These are phyloP conservation scores for Tolypocladium amazonense DNA, from an alignment of 2,329 filamentous ascomycete genomes.

Conservation along the genomic window DNA sequence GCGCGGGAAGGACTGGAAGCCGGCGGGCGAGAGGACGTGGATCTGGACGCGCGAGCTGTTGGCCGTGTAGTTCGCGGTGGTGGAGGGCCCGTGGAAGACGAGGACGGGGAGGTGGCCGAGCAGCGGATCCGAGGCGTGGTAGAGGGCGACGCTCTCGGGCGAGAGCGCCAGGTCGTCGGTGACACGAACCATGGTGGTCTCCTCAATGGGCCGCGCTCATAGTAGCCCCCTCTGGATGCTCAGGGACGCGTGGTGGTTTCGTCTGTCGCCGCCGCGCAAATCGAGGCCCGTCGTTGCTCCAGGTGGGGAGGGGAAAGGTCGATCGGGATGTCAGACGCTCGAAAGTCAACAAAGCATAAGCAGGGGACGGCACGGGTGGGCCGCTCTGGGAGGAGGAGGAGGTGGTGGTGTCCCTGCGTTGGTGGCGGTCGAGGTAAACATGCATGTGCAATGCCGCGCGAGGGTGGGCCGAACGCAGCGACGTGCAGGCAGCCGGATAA, in stretches of 20 bases:
- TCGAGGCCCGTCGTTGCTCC: neutral
- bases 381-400: slow-evolving; percentile 1
- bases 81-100: slow-evolving; percentile 86
- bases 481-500: neutral
- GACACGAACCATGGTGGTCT: slow-evolving; percentile 74
- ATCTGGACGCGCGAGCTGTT: slow-evolving; percentile 92
- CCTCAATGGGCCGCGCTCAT: slow-evolving; percentile 16
- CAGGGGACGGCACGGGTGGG: slow-evolving; percentile 5
- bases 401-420: neutral
- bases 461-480: neutral
- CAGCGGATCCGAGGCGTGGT: slow-evolving; percentile 77
- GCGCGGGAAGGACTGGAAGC: slow-evolving; percentile 80
- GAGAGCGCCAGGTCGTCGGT: slow-evolving; percentile 69
- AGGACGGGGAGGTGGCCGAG: slow-evolving; percentile 74
- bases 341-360: neutral
- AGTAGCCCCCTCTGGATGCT: neutral
- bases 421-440: neutral
- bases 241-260: slow-evolving; percentile 9
- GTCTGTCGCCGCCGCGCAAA: neutral
- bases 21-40: slow-evolving; percentile 82
- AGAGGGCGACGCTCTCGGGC: slow-evolving; percentile 73
- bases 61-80: slow-evolving; percentile 74
- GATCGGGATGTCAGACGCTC: neutral
- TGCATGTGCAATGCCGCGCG: neutral
- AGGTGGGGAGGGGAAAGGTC: neutral